Percentiles rank a stretch among this genome's conserved stretches.
Evolutionary conservation across 1,139 yeast species (phyloP).

Genomic region (Geotrichum siamense): DNA sequence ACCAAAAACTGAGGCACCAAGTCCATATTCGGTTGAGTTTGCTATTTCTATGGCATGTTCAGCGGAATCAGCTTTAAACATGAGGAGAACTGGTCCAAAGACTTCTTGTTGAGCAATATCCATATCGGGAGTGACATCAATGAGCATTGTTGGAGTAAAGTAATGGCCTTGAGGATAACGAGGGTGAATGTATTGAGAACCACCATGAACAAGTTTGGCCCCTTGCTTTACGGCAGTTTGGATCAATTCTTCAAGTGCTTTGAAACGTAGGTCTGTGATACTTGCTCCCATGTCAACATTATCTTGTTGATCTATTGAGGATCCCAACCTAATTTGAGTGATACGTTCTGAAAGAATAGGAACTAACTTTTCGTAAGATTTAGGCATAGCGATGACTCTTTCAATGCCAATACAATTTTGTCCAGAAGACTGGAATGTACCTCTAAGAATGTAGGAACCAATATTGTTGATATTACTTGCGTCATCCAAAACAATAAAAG

Average conservation of each 20-base stretch:
- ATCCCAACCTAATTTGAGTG: conserved; percentile 62
- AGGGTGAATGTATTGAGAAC: conserved; percentile 72
- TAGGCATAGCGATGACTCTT: conserved; percentile 72
- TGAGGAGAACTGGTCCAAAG: conserved; percentile 81
- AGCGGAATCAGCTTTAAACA: conserved; percentile 60
- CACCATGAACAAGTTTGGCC: conserved; percentile 76
- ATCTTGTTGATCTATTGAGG: conserved; percentile 76
- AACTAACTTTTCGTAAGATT: conserved; percentile 56
- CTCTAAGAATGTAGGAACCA: conserved; percentile 81
- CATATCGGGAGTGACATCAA: conserved; percentile 74
- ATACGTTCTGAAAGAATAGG: conserved; percentile 52
- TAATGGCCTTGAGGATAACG: conserved; percentile 93
- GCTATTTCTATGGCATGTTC: conserved; percentile 73
- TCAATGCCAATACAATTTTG: conserved; percentile 97
- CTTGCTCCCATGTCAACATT: conserved; percentile 96
- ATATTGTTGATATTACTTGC: conserved; percentile 35
- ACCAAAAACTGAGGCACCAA: conserved; percentile 88
- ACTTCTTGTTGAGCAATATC: conserved; percentile 81
- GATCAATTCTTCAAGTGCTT: conserved; percentile 55
- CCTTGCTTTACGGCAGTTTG: conserved; percentile 70
- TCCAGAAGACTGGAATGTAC: conserved; percentile 94
- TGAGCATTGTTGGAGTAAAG: conserved; percentile 79
- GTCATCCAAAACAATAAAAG: conserved; percentile 69
- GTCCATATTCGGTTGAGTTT: conserved; percentile 80
- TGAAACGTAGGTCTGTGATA: conserved; percentile 71